Conservation (phyloP, 1,284 basidiomycete species). For the Lentinula novae-zelandiae region DNA sequence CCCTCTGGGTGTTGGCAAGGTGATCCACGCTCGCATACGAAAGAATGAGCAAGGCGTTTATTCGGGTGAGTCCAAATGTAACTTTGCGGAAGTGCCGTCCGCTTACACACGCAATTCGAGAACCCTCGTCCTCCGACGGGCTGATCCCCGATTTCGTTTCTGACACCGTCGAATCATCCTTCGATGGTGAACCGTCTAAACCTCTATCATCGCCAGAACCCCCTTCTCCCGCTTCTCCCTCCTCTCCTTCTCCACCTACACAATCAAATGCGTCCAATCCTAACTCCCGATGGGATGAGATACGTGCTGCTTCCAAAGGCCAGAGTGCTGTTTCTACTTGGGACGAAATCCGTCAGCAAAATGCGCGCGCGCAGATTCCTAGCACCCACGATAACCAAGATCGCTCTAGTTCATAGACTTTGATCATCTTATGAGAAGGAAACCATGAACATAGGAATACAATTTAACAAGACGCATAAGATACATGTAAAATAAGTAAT, state of each 20-base stretch:
- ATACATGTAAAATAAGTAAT: not conserved
- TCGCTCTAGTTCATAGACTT: not conserved
- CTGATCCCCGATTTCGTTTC: not conserved
- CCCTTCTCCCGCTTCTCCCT: not conserved
- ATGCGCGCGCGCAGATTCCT: conserved; percentile 37
- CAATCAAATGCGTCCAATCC: conserved; percentile 18
- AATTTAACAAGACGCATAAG: not conserved
- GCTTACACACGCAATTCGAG: not conserved
- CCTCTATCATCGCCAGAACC: not conserved
- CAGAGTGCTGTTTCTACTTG: conserved; percentile 51
- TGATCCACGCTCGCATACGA: not conserved
- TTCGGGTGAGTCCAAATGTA: not conserved
- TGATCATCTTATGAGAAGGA: conserved; percentile 33
- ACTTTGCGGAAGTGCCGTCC: not conserved
- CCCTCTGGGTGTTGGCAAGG: conserved; percentile 5
- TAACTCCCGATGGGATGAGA: conserved; percentile 53
- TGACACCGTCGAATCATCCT: conserved; percentile 3
- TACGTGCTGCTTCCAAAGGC: conserved; percentile 51
- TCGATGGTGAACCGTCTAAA: not conserved
- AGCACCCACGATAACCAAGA: not conserved
- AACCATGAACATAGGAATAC: conserved; percentile 23
- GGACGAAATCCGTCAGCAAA: conserved; percentile 60
- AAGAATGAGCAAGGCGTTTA: not conserved
- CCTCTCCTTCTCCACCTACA: conserved; percentile 14
- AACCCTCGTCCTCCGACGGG: not conserved